A percentile compares a stretch with the other conserved stretches of the same genome.
Conservation (phyloP, 495 filamentous ascomycete species). For the Penicillium cosmopolitanum region DNA sequence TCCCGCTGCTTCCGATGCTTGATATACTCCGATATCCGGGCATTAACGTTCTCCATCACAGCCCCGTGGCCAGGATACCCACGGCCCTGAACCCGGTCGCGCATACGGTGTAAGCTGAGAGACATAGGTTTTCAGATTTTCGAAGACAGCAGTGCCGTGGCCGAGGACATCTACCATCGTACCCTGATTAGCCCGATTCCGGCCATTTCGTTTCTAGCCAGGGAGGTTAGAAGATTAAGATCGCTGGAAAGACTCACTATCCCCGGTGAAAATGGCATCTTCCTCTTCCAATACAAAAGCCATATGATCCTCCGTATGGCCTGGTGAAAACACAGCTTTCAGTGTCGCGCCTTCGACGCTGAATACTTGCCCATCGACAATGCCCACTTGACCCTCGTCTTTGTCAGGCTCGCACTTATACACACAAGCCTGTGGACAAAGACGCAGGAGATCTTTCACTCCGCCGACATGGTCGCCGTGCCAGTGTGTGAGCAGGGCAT, state of each 20-base stretch:
- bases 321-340: constrained; percentile 75
- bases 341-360: constrained; percentile 75
- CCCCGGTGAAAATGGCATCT: constrained; percentile 88
- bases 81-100: constrained; percentile 61
- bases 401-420: constrained; percentile 54
- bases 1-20: constrained; percentile 78
- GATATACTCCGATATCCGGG: constrained; percentile 79
- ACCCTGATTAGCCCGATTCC: neutral
- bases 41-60: constrained; percentile 66
- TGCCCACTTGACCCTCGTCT: constrained; percentile 42
- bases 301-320: constrained; percentile 89
- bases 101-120: constrained; percentile 74
- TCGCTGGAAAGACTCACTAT: constrained; percentile 55
- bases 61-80: constrained; percentile 90
- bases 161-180: constrained; percentile 71
- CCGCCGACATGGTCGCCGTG: constrained; percentile 86
- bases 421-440: constrained; percentile 59
- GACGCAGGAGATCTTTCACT: constrained; percentile 62
- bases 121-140: constrained; percentile 76
- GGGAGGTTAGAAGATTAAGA: no score
- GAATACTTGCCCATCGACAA: constrained; percentile 75
- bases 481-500: constrained; percentile 83
- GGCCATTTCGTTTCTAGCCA: neutral
- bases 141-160: constrained; percentile 91
- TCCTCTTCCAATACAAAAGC: constrained; percentile 71